These are phyloP conservation scores for Tuber brumale DNA, from an alignment of 495 filamentous ascomycete genomes.

Conservation along the genomic window DNA sequence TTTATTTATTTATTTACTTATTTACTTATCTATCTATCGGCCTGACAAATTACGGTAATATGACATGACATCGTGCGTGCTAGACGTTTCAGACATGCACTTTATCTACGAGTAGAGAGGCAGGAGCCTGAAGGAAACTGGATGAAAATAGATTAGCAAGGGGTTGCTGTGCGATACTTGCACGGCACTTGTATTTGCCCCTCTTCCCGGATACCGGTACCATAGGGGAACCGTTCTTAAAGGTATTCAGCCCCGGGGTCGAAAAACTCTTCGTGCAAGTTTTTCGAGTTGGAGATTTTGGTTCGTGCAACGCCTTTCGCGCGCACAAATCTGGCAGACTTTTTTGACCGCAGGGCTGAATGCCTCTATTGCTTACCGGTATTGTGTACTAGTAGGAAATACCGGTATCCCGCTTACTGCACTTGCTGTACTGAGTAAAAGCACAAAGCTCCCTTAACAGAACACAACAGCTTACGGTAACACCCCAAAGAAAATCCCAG, in stretches of 20 bases:
- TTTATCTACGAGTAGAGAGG: not conserved
- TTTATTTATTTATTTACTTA: not conserved
- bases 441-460: not conserved
- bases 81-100: not conserved
- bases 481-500: not conserved
- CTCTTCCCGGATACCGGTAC: no score
- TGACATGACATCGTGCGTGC: not conserved
- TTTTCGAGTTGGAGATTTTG: no score
- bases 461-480: constrained; percentile 1
- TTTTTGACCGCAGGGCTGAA: not conserved
- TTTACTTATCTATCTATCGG: not conserved
- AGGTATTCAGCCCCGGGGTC: not conserved
- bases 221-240: not conserved
- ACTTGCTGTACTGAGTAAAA: not conserved
- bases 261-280: no score
- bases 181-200: not conserved
- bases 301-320: no score
- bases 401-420: not conserved
- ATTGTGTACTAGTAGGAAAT: not conserved
- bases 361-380: not conserved
- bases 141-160: not conserved
- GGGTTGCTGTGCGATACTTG: not conserved
- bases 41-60: not conserved
- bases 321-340: not conserved
- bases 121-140: not conserved